Evolutionary conservation across 2,329 filamentous ascomycete genomes (phyloP).

Genomic region (Cladosporium sp.): DNA sequence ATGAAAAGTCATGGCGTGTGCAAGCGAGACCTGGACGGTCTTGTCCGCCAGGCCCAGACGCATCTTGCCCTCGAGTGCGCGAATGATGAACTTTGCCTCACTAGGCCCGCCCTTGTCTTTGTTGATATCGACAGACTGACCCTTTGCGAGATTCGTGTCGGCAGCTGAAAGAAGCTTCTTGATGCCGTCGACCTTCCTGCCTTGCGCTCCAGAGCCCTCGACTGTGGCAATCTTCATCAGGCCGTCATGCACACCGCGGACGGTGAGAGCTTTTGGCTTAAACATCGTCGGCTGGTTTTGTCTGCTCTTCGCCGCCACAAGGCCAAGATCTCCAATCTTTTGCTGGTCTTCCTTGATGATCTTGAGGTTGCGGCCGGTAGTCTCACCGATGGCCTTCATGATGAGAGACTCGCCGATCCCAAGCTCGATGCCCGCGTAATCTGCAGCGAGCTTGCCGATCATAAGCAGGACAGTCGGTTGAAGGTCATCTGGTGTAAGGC

Average conservation of each 20-base stretch:
- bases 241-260: conserved; percentile 81
- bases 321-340: conserved; percentile 89
- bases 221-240: conserved; percentile 85
- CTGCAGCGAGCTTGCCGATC: conserved; percentile 96
- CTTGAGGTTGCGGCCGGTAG: conserved; percentile 78
- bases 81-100: conserved; percentile 89
- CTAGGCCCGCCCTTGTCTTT: conserved; percentile 92
- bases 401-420: conserved; percentile 98
- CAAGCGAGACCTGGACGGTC: conserved; percentile 83
- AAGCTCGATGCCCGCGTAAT: conserved; percentile 93
- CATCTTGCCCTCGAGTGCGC: conserved; percentile 92
- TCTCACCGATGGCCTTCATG: conserved; percentile 97
- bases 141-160: conserved; percentile 69
- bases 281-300: conserved; percentile 98
- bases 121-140: conserved; percentile 68
- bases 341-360: conserved; percentile 96
- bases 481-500: conserved; percentile 82
- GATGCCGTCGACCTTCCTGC: conserved; percentile 87
- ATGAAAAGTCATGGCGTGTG: conserved; percentile 82
- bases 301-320: conserved; percentile 93
- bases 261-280: conserved; percentile 86
- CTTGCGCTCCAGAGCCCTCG: conserved; percentile 81
- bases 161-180: conserved; percentile 94
- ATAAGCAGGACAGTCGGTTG: conserved; percentile 87
- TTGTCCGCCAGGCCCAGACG: conserved; percentile 87